Percentiles rank a stretch among this genome's conserved stretches.
Conservation (phyloP, 805 yeast species). For the Pichia occidentalis region DNA sequence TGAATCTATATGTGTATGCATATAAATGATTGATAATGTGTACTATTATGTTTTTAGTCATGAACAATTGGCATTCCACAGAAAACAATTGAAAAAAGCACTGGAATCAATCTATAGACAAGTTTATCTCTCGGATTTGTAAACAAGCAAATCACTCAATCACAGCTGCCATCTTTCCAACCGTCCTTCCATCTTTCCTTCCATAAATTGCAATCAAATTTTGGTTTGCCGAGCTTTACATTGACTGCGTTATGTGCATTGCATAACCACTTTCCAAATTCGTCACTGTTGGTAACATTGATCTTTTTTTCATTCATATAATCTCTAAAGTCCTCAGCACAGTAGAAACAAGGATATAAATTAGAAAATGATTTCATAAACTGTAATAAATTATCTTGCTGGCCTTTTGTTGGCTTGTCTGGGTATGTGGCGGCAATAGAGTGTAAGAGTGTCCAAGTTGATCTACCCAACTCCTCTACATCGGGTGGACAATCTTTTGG, state of each 20-base stretch:
- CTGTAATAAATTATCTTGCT: slow-evolving; percentile 65
- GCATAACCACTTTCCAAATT: slow-evolving; percentile 86
- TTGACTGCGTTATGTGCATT: slow-evolving; percentile 95
- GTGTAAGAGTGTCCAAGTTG: slow-evolving; percentile 91
- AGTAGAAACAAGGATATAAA: slow-evolving; percentile 89
- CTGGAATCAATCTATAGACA: too few relatives aligned
- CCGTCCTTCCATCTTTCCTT: slow-evolving; percentile 92
- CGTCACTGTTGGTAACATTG: slow-evolving; percentile 59
- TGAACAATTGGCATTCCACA: slow-evolving; percentile 1
- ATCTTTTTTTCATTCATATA: slow-evolving; percentile 53
- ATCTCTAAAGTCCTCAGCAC: slow-evolving; percentile 75
- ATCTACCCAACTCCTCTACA: slow-evolving; percentile 67
- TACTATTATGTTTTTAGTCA: neutral
- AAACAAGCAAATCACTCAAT: too few relatives aligned
- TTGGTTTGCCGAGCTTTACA: slow-evolving; percentile 73
- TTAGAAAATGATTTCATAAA: slow-evolving; percentile 68
- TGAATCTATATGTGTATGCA: neutral
- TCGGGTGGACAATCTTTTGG: slow-evolving; percentile 75
- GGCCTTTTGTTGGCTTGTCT: slow-evolving; percentile 47
- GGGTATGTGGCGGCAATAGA: slow-evolving; percentile 89
- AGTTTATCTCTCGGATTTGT: too few relatives aligned
- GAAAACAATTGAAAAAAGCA: slow-evolving; percentile 3
- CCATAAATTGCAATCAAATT: slow-evolving; percentile 86
- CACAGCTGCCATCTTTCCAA: slow-evolving; percentile 65
- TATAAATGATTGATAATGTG: neutral